A percentile compares a stretch with the other conserved stretches of the same genome.
phyloP scores from a whole-genome alignment of 192 early-diverging fungal genomes.

The Oehlia diaphana region DNA sequence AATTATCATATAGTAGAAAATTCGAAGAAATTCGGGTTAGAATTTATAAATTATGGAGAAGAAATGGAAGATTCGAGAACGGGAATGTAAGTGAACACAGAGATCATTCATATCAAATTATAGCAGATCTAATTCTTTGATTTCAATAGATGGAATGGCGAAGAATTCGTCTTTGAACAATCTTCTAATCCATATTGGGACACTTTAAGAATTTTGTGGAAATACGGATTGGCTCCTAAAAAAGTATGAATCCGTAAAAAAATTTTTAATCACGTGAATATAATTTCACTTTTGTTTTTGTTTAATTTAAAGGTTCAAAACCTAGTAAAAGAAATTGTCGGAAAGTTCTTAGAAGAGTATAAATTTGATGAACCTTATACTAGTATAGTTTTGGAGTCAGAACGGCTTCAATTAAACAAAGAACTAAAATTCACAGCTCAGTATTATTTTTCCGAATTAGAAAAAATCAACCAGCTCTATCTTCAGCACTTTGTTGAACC shows the following conservation, averaged over 20 bases:
- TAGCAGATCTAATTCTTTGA: not conserved
- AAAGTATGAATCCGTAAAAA: slow-evolving; percentile 38
- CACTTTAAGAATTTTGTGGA: slow-evolving; percentile 38
- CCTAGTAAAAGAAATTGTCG: slow-evolving; percentile 29
- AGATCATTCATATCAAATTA: not conserved
- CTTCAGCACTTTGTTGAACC: slow-evolving; percentile 56
- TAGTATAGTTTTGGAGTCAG: slow-evolving; percentile 34
- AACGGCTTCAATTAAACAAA: slow-evolving; percentile 32
- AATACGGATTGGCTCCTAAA: slow-evolving; percentile 47
- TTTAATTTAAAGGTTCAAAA: slow-evolving; percentile 32
- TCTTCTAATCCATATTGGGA: slow-evolving; percentile 43
- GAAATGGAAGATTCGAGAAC: slow-evolving; percentile 29
- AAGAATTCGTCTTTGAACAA: slow-evolving; percentile 54
- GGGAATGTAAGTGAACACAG: slow-evolving; percentile 31
- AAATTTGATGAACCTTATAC: slow-evolving; percentile 34
- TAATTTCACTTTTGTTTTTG: not conserved
- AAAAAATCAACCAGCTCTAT: slow-evolving; percentile 42
- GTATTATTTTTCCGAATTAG: slow-evolving; percentile 37
- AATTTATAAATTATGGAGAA: slow-evolving; percentile 36
- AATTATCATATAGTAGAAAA: slow-evolving; percentile 59
- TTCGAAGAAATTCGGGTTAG: slow-evolving; percentile 49
- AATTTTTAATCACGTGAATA: slow-evolving; percentile 1
- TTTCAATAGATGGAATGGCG: slow-evolving; percentile 51
- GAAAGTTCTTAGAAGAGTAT: slow-evolving; percentile 41
- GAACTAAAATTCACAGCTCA: slow-evolving; percentile 35